Evolutionary conservation across 2,329 filamentous ascomycete genomes (phyloP), one percentile per base, ranked within the genome.

Genomic region (Penicillium polonicum): DNA sequence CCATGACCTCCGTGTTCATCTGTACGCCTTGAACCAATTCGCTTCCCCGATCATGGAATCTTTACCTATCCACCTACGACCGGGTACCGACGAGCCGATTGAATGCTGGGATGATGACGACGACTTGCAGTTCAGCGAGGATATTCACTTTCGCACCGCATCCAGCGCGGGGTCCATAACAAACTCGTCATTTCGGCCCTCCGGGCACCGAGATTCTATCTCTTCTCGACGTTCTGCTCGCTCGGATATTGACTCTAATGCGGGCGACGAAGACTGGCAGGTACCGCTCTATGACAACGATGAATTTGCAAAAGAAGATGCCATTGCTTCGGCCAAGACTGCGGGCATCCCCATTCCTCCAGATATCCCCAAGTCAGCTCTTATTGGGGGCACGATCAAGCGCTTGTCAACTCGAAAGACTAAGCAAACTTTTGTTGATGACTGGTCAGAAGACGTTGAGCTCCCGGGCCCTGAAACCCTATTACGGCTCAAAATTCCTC

Each of bases 361-460:
- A 51, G 92, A 92, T 71, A 86, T 97, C 33, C 92, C 93, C 1
- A 86, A 90, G 31, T 96, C 93, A 21, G 94, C 94, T 31, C 80
- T 99, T 42, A 85, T 94, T 72, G 93, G 93, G 52, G 94, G 94
- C 52, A 93, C 92, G 10, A 97, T 97, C 71, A 96, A 95, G 78
- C 84, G 92, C 65, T 82, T 97, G 35, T 92, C 92, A 49, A 86
- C 86, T 58, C 84, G 85, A 65, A 91, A 88, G 68, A 81, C 89
- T 21, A 88, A 86, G 68, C 88, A 85, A 69, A 85, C 88, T 41
- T 85, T 90, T 58, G 86, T 90, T 62, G 89, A 92, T 66, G 90
- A 93, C 72, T 93, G 90, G 87, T 88, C 86, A 60, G 88, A 92
- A 65, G 90, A 93, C 66, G 75, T 93, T 48, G 88, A 90, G 66